Conservation (phyloP, 2,329 filamentous ascomycete genomes). For the Cordyceps cicadae region DNA sequence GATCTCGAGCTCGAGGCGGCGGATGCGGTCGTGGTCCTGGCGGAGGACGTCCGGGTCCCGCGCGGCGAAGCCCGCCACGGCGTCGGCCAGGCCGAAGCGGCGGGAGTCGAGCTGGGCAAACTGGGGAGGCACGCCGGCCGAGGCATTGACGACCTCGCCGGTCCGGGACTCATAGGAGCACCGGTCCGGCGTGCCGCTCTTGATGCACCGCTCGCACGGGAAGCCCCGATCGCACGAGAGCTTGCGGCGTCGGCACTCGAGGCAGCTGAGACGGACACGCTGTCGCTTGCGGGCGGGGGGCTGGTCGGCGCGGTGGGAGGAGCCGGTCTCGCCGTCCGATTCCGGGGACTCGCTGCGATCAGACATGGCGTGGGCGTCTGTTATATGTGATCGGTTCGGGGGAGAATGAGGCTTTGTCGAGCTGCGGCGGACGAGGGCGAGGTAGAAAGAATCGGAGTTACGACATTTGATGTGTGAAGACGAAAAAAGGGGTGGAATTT, state of each 20-base stretch:
- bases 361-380: slow-evolving; percentile 17
- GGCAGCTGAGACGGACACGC: slow-evolving; percentile 50
- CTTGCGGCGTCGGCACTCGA: slow-evolving; percentile 53
- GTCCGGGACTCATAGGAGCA: slow-evolving; percentile 53
- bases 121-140: slow-evolving; percentile 36
- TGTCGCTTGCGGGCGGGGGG: slow-evolving; percentile 46
- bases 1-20: slow-evolving; percentile 50
- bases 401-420: slow-evolving; percentile 3
- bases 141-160: slow-evolving; percentile 40
- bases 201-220: slow-evolving; percentile 54
- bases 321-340: slow-evolving; percentile 24
- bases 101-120: slow-evolving; percentile 34
- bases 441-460: slow-evolving; percentile 25
- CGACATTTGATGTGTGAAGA: slow-evolving; percentile 19
- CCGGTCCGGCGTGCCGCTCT: slow-evolving; percentile 51
- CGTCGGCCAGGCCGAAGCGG: slow-evolving; percentile 26
- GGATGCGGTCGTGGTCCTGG: slow-evolving; percentile 50
- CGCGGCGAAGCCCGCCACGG: slow-evolving; percentile 22
- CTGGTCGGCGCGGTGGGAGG: slow-evolving; percentile 22
- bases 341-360: slow-evolving; percentile 33
- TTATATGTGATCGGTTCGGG: neutral
- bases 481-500: neutral
- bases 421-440: slow-evolving; percentile 8
- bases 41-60: slow-evolving; percentile 29
- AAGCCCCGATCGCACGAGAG: slow-evolving; percentile 54